Evolutionary conservation across 192 early-diverging fungal species (phyloP).

Genomic region (Backusella mclennaniae): DNA sequence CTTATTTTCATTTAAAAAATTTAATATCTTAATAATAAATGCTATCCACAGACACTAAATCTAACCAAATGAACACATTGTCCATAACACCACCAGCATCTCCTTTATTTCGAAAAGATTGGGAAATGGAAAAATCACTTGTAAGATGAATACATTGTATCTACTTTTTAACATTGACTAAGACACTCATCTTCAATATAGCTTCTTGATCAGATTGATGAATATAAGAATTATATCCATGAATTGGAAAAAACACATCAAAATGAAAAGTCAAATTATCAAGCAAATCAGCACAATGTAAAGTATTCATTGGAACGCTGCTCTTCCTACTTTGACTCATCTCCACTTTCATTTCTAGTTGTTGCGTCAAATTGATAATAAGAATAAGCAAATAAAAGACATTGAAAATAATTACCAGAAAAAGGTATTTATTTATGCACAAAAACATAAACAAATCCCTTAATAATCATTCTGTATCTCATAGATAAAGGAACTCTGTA

Average conservation of each 20-base stretch:
- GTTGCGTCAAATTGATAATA: constrained; percentile 14
- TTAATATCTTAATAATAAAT: neutral
- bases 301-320: neutral
- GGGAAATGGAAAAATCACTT: constrained; percentile 18
- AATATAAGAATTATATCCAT: neutral
- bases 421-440: neutral
- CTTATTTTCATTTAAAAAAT: neutral
- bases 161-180: neutral
- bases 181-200: neutral
- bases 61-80: neutral
- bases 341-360: neutral
- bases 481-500: neutral
- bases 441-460: neutral
- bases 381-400: neutral
- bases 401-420: neutral
- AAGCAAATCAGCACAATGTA: neutral
- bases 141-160: neutral
- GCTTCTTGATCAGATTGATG: neutral
- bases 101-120: constrained; percentile 2
- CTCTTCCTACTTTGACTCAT: neutral
- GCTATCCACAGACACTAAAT: neutral
- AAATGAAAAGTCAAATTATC: neutral
- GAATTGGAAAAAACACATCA: neutral
- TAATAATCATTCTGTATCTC: neutral
- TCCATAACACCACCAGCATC: neutral